phyloP scores from a whole-genome alignment of 2,329 filamentous ascomycete genomes.

The Claviceps sp. region DNA sequence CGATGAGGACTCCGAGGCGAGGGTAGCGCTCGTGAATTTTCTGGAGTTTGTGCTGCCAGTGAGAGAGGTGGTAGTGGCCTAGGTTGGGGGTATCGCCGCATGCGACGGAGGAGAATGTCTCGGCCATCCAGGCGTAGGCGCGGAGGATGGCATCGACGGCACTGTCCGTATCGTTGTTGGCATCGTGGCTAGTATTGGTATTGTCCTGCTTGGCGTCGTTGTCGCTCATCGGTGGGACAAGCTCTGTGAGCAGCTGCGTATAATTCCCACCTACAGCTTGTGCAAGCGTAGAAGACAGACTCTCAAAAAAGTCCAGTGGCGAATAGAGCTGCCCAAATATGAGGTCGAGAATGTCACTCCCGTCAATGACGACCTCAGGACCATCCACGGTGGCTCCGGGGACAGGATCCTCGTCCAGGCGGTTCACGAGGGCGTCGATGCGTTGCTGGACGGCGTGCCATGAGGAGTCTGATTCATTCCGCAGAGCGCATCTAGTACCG shows the following conservation, averaged over 20 bases:
- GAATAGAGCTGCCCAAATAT: conserved; percentile 16
- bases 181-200: neutral
- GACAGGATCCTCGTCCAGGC: conserved; percentile 13
- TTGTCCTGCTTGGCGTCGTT: neutral
- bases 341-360: conserved; percentile 4
- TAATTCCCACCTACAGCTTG: conserved; percentile 1
- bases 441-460: conserved; percentile 7
- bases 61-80: conserved; percentile 4
- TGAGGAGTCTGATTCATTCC: conserved; percentile 1
- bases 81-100: conserved; percentile 11
- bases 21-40: conserved; percentile 11
- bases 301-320: conserved; percentile 11
- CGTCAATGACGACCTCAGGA: conserved; percentile 12
- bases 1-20: conserved; percentile 14
- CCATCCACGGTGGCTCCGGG: conserved; percentile 8
- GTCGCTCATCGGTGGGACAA: conserved; percentile 1
- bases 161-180: neutral
- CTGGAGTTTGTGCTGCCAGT: conserved; percentile 11
- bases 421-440: conserved; percentile 13
- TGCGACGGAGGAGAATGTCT: neutral
- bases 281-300: conserved; percentile 2
- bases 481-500: conserved; percentile 3
- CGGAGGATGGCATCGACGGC: neutral
- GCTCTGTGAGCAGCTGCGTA: neutral
- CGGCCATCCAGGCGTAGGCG: neutral